phyloP scores from a whole-genome alignment of 495 filamentous ascomycete genomes.

The Bombardia bombarda region DNA sequence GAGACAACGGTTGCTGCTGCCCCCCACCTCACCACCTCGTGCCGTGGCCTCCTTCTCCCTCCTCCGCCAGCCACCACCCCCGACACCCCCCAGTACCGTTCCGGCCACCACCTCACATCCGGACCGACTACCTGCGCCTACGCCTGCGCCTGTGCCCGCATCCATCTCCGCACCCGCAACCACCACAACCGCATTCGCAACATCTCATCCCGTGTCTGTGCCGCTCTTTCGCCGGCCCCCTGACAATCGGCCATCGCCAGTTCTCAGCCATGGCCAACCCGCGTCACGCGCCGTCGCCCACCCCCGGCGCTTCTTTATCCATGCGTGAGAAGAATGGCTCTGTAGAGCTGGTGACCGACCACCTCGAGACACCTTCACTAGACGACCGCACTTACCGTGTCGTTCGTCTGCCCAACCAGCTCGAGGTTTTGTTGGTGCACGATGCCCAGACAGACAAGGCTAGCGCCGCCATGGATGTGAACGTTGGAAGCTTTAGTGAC shows the following conservation, averaged over 20 bases:
- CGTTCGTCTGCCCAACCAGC: slow-evolving; percentile 72
- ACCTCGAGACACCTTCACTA: slow-evolving; percentile 76
- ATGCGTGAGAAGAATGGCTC: slow-evolving; percentile 24
- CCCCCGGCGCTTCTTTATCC: too few species aligned
- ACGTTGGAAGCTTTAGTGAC: slow-evolving; percentile 93
- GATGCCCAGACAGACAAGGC: slow-evolving; percentile 96
- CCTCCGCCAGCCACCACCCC: neutral
- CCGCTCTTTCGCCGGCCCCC: too few species aligned
- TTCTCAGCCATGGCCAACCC: slow-evolving; percentile 15
- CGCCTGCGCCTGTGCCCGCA: too few species aligned
- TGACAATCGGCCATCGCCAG: too few species aligned
- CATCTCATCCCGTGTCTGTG: too few species aligned
- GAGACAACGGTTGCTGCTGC: too few species aligned
- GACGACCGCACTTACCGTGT: slow-evolving; percentile 88
- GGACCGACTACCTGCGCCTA: slow-evolving; percentile 4
- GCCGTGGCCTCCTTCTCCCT: neutral
- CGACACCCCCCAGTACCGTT: too few species aligned
- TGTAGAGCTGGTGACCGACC: slow-evolving; percentile 66
- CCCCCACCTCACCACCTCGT: too few species aligned
- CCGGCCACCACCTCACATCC: slow-evolving; percentile 1
- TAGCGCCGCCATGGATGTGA: slow-evolving; percentile 88
- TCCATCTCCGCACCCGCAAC: too few species aligned
- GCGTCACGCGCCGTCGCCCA: slow-evolving; percentile 10
- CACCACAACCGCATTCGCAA: too few species aligned
- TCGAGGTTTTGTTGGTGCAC: slow-evolving; percentile 93